A percentile compares a stretch with the other conserved stretches of the same genome.
These are phyloP conservation scores for Pythium rhizo-oryzae DNA, from an alignment of 352 stramenopile species.

Conservation along the genomic window DNA sequence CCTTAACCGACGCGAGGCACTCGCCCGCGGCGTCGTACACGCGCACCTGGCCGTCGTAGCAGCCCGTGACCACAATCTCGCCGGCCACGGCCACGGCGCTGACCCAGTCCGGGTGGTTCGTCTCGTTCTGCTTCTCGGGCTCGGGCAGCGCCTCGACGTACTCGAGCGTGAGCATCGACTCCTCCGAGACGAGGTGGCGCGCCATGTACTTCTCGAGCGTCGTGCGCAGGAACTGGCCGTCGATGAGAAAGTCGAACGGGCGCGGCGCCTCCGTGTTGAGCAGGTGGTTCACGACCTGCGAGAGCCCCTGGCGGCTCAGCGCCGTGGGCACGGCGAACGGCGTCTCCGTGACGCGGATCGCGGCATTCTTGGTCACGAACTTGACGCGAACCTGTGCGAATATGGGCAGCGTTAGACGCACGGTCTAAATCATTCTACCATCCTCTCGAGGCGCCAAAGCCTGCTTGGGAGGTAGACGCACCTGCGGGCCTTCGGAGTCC, in stretches of 20 bases:
- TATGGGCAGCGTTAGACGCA: not conserved
- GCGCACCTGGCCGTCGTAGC: slow-evolving; percentile 86
- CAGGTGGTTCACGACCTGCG: slow-evolving; percentile 90
- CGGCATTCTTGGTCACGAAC: slow-evolving; percentile 88
- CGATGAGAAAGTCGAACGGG: slow-evolving; percentile 89
- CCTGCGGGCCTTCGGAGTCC: slow-evolving; percentile 45
- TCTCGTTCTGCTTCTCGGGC: slow-evolving; percentile 64
- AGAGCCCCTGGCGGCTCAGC: slow-evolving; percentile 80
- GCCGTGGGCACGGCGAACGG: slow-evolving; percentile 86
- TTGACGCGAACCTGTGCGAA: slow-evolving; percentile 79
- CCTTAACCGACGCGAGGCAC: slow-evolving; percentile 64
- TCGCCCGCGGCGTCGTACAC: slow-evolving; percentile 68
- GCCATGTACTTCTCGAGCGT: slow-evolving; percentile 81
- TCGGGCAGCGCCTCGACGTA: slow-evolving; percentile 86
- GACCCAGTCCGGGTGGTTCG: slow-evolving; percentile 87
- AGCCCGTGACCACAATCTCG: slow-evolving; percentile 74
- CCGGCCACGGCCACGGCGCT: slow-evolving; percentile 60
- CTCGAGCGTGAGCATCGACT: slow-evolving; percentile 86
- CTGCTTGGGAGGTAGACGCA: slow-evolving; percentile 6
- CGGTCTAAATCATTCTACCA: not conserved
- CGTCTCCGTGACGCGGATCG: slow-evolving; percentile 89
- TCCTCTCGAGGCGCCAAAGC: not conserved
- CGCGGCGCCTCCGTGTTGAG: slow-evolving; percentile 58
- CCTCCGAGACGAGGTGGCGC: slow-evolving; percentile 65
- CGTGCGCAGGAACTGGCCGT: slow-evolving; percentile 73